phyloP scores from a whole-genome alignment of 805 yeast species.

The Candida gorgasii region DNA sequence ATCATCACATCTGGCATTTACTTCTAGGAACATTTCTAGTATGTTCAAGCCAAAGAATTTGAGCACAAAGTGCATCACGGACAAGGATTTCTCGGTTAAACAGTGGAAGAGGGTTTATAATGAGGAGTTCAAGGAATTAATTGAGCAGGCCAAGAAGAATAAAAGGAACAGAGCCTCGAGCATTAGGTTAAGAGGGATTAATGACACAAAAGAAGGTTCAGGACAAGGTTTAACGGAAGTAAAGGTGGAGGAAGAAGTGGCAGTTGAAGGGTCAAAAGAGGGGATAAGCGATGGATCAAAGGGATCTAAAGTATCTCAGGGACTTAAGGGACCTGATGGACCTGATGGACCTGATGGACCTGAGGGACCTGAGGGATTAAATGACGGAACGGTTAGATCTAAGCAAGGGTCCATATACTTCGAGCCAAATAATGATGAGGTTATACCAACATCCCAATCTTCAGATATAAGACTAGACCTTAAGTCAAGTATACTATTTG shows the following conservation, averaged over 20 bases:
- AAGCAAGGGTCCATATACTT: no score
- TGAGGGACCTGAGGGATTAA: no score
- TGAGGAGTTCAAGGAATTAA: constrained; percentile 40
- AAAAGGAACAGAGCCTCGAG: no score
- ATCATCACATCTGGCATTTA: constrained; percentile 37
- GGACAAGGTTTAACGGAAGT: no score
- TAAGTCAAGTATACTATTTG: constrained; percentile 6
- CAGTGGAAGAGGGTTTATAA: constrained; percentile 44
- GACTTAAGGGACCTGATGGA: no score
- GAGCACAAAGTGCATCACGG: constrained; percentile 38
- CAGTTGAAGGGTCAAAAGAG: not conserved
- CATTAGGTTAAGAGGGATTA: no score
- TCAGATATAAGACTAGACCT: constrained; percentile 3
- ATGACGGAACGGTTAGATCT: no score
- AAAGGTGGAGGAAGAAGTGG: no score
- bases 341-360: no score
- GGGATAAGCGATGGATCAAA: no score
- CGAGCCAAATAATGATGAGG: not conserved
- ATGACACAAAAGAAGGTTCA: no score
- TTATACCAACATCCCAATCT: constrained; percentile 3
- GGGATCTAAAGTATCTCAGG: no score
- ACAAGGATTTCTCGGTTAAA: constrained; percentile 46
- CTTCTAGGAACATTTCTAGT: constrained; percentile 20
- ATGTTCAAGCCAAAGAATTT: constrained; percentile 21
- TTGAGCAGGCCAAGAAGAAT: constrained; percentile 30